Conservation (phyloP, 257 asterid genomes). For the Primulina tabacum region DNA sequence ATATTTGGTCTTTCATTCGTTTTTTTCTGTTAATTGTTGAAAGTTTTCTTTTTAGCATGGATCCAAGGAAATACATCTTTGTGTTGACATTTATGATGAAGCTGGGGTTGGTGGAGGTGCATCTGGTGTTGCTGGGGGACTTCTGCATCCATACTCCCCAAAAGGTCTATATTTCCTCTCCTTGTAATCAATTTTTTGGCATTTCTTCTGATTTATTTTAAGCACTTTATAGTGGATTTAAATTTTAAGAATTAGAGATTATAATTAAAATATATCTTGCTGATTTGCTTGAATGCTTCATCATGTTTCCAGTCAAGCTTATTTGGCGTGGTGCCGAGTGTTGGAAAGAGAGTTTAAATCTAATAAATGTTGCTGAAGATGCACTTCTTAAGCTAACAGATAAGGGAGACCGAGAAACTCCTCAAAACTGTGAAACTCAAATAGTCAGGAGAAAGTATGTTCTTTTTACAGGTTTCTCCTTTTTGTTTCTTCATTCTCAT, state of each 20-base stretch:
- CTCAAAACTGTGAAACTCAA: slow-evolving; percentile 29
- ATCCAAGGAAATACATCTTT: slow-evolving; percentile 52
- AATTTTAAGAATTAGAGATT: background rate
- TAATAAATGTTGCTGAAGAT: slow-evolving; percentile 63
- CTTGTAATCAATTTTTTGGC: slow-evolving; percentile 10
- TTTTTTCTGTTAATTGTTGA: slow-evolving; percentile 27
- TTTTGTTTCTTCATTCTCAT: slow-evolving; percentile 1
- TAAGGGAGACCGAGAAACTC: slow-evolving; percentile 28
- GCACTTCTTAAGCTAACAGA: slow-evolving; percentile 39
- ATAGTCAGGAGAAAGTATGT: slow-evolving; percentile 73
- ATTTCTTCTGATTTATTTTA: slow-evolving; percentile 17
- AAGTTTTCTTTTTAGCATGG: slow-evolving; percentile 45
- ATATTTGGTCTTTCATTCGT: background rate
- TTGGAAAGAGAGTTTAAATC: slow-evolving; percentile 84
- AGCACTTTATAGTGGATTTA: slow-evolving; percentile 1
- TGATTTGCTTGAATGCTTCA: slow-evolving; percentile 7
- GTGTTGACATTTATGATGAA: slow-evolving; percentile 83
- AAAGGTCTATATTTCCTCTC: slow-evolving; percentile 49
- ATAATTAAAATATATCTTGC: background rate
- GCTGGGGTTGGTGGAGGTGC: slow-evolving; percentile 98
- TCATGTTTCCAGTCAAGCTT: slow-evolving; percentile 65
- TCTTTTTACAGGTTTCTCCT: slow-evolving; percentile 3
- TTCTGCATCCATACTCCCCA: slow-evolving; percentile 94
- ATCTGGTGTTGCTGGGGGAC: slow-evolving; percentile 98
- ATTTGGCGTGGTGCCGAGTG: slow-evolving; percentile 86